Evolutionary conservation across 31 red algal genomes (phyloP).

Genomic region (Porphyra umbilicalis): DNA sequence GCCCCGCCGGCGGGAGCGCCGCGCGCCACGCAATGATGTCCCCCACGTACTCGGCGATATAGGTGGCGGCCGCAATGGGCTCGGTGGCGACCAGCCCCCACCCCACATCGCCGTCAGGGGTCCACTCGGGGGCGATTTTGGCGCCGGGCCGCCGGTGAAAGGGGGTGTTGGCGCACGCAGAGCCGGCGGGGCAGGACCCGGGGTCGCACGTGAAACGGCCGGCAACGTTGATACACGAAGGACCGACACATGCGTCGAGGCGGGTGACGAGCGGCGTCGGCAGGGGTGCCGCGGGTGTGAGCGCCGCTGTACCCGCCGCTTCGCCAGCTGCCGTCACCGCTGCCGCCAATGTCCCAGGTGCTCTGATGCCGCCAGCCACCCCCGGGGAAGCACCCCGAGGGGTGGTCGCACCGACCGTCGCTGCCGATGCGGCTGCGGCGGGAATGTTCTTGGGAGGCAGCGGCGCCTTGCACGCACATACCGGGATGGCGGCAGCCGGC

Average conservation of each 20-base stretch:
- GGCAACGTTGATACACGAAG: conserved; percentile 43
- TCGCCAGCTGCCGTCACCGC: too few relatives aligned
- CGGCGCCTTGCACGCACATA: background rate
- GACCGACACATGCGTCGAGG: conserved; percentile 31
- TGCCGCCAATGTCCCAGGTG: background rate
- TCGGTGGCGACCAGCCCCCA: conserved; percentile 71
- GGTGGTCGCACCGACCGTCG: too few relatives aligned
- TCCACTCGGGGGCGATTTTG: conserved; percentile 52
- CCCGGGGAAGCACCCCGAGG: too few relatives aligned
- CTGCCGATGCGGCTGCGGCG: too few relatives aligned
- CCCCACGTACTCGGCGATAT: conserved; percentile 87
- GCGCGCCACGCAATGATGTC: conserved; percentile 65
- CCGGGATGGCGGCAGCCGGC: background rate
- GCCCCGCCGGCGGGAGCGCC: background rate
- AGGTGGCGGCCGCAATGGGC: conserved; percentile 38
- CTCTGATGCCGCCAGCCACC: too few relatives aligned
- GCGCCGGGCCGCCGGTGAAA: conserved; percentile 62
- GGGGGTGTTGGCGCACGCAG: conserved; percentile 47
- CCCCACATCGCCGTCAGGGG: conserved; percentile 40
- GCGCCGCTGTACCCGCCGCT: background rate
- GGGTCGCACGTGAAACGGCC: conserved; percentile 53
- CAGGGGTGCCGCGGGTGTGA: background rate
- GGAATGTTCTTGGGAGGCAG: background rate
- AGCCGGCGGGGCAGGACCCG: conserved; percentile 22
- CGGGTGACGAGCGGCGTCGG: too few relatives aligned